A percentile compares a stretch with the other conserved stretches of the same genome.
Evolutionary conservation across 148 eudicot genomes (phyloP).

Genomic region (Camellia japonica): DNA sequence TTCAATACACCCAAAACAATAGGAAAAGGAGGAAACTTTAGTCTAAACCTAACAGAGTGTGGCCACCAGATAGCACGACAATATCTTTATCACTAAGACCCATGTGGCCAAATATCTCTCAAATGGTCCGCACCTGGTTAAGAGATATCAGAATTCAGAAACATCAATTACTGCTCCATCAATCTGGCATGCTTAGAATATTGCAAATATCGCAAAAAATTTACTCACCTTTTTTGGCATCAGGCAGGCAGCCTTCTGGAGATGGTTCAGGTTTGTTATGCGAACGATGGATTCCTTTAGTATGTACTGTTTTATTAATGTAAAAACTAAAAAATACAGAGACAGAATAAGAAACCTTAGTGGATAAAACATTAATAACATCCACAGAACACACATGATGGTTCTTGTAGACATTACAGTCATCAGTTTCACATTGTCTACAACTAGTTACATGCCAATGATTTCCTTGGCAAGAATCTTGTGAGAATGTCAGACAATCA

Average conservation of each 20-base stretch:
- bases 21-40: background rate
- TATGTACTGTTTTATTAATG: background rate
- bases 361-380: no score
- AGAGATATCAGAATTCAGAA: background rate
- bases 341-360: no score
- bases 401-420: no score
- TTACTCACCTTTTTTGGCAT: conserved; percentile 68
- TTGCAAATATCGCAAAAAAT: background rate
- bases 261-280: conserved; percentile 82
- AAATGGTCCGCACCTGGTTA: conserved; percentile 69
- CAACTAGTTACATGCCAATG: no score
- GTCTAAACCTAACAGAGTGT: conserved; percentile 62
- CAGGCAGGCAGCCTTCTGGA: conserved; percentile 88
- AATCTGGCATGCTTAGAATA: background rate
- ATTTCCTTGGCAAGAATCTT: no score
- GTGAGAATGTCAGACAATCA: no score
- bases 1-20: background rate
- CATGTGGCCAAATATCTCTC: conserved; percentile 77
- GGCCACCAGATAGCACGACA: conserved; percentile 88
- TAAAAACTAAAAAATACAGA: no score
- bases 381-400: no score
- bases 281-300: conserved; percentile 29
- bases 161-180: background rate
- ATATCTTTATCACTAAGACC: conserved; percentile 86
- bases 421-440: no score